Conservation (phyloP, 1,284 basidiomycete species). For the Pseudomicrostroma phylloplanum region DNA sequence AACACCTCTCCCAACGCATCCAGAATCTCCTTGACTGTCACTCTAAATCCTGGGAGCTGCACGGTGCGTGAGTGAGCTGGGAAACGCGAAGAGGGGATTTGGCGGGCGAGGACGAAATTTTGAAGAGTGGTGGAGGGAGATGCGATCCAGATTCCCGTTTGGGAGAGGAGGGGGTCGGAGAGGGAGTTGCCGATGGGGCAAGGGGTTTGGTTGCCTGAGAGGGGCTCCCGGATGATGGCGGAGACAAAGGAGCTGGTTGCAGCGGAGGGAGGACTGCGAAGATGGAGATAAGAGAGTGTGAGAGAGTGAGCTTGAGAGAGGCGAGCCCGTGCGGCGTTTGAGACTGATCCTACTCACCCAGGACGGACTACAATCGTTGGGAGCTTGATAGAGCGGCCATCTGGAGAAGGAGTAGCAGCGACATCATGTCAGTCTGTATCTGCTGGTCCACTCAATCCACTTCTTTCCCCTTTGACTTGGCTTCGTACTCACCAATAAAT, state of each 20-base stretch:
- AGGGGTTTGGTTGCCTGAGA: slow-evolving; percentile 20
- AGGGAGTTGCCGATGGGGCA: slow-evolving; percentile 26
- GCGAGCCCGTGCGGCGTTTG: too few species aligned
- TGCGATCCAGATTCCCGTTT: slow-evolving; percentile 21
- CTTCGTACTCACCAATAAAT: slow-evolving; percentile 18
- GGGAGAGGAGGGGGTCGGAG: slow-evolving; percentile 20
- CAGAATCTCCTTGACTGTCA: slow-evolving; percentile 24
- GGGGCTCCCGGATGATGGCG: slow-evolving; percentile 29
- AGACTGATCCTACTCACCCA: neutral
- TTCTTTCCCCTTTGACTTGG: too few species aligned
- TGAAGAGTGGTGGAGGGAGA: slow-evolving; percentile 24
- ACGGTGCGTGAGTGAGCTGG: slow-evolving; percentile 16
- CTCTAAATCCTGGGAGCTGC: slow-evolving; percentile 30
- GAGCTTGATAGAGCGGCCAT: slow-evolving; percentile 21
- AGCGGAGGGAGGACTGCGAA: slow-evolving; percentile 18
- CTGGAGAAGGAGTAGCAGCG: too few species aligned
- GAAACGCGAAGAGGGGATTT: slow-evolving; percentile 16
- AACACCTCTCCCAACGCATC: slow-evolving; percentile 25
- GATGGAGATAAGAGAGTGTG: too few species aligned
- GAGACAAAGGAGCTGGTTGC: slow-evolving; percentile 33
- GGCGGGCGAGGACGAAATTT: slow-evolving; percentile 27
- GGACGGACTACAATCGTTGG: slow-evolving; percentile 29
- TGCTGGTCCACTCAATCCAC: too few species aligned
- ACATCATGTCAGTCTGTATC: too few species aligned
- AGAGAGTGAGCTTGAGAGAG: too few species aligned